Conservation (phyloP, 2,329 filamentous ascomycete genomes). For the Aspergillus awamori region DNA sequence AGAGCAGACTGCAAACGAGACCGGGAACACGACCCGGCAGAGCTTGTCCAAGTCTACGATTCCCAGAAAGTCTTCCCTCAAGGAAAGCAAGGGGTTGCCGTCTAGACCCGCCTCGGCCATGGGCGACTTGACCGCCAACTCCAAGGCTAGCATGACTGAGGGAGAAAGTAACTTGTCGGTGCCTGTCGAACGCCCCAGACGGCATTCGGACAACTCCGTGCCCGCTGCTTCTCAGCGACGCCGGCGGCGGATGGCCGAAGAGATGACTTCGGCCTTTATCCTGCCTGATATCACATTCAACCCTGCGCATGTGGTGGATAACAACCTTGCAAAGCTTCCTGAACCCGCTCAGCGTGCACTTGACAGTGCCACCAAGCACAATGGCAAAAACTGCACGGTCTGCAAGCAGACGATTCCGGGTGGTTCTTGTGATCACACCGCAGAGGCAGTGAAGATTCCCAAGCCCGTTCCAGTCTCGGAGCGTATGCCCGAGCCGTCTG, state of each 20-base stretch:
- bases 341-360: slow-evolving; percentile 46
- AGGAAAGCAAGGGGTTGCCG: slow-evolving; percentile 48
- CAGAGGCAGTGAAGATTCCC: slow-evolving; percentile 47
- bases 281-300: slow-evolving; percentile 64
- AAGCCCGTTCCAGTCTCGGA: slow-evolving; percentile 55
- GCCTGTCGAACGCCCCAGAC: slow-evolving; percentile 36
- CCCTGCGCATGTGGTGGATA: slow-evolving; percentile 31
- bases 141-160: slow-evolving; percentile 30
- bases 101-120: slow-evolving; percentile 38
- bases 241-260: slow-evolving; percentile 52
- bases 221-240: slow-evolving; percentile 54
- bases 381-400: slow-evolving; percentile 59
- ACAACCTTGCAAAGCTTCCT: slow-evolving; percentile 39
- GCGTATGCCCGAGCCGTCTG: slow-evolving; percentile 46
- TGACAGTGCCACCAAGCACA: slow-evolving; percentile 50
- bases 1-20: slow-evolving; percentile 45
- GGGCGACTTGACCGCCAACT: slow-evolving; percentile 38
- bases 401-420: slow-evolving; percentile 51
- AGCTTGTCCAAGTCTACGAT: slow-evolving; percentile 40
- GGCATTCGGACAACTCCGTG: slow-evolving; percentile 51
- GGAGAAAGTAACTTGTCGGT: slow-evolving; percentile 35
- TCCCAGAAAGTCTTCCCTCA: slow-evolving; percentile 60
- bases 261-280: slow-evolving; percentile 67
- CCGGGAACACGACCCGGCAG: slow-evolving; percentile 39
- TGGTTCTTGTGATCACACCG: slow-evolving; percentile 38